These are phyloP conservation scores for Limonium bicolor DNA, from an alignment of 148 eudicot species.

Conservation along the genomic window DNA sequence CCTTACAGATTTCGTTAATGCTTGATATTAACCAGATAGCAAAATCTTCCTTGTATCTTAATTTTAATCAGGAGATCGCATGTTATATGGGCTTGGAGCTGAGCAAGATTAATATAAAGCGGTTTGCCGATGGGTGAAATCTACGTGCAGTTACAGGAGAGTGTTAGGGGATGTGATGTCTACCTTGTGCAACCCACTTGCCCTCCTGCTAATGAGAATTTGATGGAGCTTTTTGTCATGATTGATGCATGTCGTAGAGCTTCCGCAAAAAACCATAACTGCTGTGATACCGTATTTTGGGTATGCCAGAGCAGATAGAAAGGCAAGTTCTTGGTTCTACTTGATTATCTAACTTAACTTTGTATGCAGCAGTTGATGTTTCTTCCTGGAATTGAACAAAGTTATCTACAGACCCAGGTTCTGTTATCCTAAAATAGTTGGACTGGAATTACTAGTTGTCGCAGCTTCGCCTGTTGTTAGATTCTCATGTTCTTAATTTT, in stretches of 20 bases:
- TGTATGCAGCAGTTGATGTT: background rate
- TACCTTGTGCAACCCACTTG: slow-evolving; percentile 58
- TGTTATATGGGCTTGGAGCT: slow-evolving; percentile 12
- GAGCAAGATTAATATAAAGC: slow-evolving; percentile 10
- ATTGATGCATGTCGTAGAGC: slow-evolving; percentile 75
- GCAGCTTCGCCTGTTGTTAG: background rate
- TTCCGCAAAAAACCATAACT: slow-evolving; percentile 54
- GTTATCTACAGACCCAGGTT: no score
- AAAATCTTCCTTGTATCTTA: no score
- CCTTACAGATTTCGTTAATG: no score
- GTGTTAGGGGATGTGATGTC: slow-evolving; percentile 65
- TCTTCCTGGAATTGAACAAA: background rate
- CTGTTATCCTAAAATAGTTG: no score
- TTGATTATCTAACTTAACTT: background rate
- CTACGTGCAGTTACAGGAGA: slow-evolving; percentile 61
- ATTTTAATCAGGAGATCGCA: slow-evolving; percentile 6
- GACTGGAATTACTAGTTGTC: no score
- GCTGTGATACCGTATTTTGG: slow-evolving; percentile 71
- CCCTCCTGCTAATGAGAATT: slow-evolving; percentile 69
- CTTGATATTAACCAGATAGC: no score
- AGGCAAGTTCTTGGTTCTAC: slow-evolving; percentile 13
- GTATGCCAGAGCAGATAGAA: slow-evolving; percentile 71
- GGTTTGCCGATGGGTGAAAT: slow-evolving; percentile 70
- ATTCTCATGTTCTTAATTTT: background rate
- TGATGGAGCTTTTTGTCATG: slow-evolving; percentile 58